Percentiles rank a stretch among this genome's conserved stretches.
Conservation (phyloP, 352 stramenopile genomes). For the Globisporangium middletonii region DNA sequence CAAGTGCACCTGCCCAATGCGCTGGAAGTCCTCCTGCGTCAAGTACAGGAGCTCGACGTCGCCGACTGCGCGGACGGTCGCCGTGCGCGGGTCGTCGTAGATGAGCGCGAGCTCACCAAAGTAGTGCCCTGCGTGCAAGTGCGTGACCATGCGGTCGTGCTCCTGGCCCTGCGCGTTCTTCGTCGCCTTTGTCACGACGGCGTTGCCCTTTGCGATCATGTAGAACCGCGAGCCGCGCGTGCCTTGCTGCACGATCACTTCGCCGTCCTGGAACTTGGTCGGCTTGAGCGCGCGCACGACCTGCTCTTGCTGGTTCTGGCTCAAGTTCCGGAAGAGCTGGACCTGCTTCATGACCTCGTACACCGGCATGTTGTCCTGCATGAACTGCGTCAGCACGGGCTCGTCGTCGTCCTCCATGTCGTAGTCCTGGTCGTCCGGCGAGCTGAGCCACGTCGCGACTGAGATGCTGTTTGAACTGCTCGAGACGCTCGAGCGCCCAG, state of each 20-base stretch:
- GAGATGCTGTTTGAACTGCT: constrained; percentile 60
- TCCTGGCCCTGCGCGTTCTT: constrained; percentile 26
- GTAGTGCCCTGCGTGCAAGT: constrained; percentile 88
- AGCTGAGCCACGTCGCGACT: constrained; percentile 62
- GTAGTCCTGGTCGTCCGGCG: constrained; percentile 53
- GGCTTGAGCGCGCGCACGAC: constrained; percentile 79
- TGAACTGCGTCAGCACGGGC: constrained; percentile 61
- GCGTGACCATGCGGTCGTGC: constrained; percentile 82
- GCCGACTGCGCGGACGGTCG: constrained; percentile 67
- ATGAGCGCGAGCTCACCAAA: constrained; percentile 92
- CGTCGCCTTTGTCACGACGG: constrained; percentile 79
- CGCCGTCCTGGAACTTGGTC: constrained; percentile 76
- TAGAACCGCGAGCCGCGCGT: constrained; percentile 83
- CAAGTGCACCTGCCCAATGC: constrained; percentile 81
- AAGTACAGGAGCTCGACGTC: constrained; percentile 82
- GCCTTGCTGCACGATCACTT: constrained; percentile 84
- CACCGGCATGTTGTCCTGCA: constrained; percentile 80
- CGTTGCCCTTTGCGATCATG: constrained; percentile 87
- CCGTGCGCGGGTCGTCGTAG: constrained; percentile 85
- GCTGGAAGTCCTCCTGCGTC: constrained; percentile 85
- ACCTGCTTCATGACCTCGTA: constrained; percentile 88
- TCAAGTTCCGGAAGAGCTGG: constrained; percentile 83
- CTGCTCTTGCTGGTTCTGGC: constrained; percentile 85
- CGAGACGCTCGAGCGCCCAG: constrained; percentile 28
- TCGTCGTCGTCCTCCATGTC: constrained; percentile 63